Conservation (phyloP, 2,329 filamentous ascomycete genomes). For the Colletotrichum sp. region DNA sequence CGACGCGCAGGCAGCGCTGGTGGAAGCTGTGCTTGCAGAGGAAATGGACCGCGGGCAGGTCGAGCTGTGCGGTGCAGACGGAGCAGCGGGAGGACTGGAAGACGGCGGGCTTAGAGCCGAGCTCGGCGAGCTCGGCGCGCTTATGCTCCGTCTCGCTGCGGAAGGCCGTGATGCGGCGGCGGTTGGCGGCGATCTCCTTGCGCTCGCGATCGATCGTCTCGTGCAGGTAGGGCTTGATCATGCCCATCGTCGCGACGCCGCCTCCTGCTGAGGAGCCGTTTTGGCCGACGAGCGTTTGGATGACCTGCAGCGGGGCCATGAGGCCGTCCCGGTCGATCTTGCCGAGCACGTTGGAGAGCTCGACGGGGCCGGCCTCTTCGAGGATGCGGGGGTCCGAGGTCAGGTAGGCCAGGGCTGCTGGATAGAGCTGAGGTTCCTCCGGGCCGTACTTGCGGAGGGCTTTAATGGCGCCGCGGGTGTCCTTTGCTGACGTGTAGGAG, state of each 20-base stretch:
- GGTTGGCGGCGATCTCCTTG: slow-evolving; percentile 81
- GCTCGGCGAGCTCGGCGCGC: slow-evolving; percentile 76
- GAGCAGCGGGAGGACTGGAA: slow-evolving; percentile 92
- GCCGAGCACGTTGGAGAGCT: slow-evolving; percentile 78
- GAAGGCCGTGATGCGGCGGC: slow-evolving; percentile 82
- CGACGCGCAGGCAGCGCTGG: slow-evolving; percentile 75
- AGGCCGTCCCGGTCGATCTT: slow-evolving; percentile 90
- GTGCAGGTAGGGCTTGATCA: slow-evolving; percentile 91
- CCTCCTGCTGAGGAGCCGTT: slow-evolving; percentile 32
- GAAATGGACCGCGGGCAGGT: slow-evolving; percentile 93
- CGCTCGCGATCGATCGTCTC: slow-evolving; percentile 89
- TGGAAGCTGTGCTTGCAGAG: slow-evolving; percentile 98
- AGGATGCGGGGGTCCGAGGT: slow-evolving; percentile 83
- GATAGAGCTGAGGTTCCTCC: slow-evolving; percentile 89
- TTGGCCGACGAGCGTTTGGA: slow-evolving; percentile 82
- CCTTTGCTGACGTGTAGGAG: slow-evolving; percentile 90
- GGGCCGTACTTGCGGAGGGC: slow-evolving; percentile 91
- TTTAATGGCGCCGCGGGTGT: slow-evolving; percentile 88
- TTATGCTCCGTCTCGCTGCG: slow-evolving; percentile 83
- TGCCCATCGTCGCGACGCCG: slow-evolving; percentile 92
- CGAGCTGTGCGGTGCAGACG: slow-evolving; percentile 77
- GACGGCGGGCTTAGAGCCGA: slow-evolving; percentile 80
- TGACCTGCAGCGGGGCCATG: slow-evolving; percentile 95
- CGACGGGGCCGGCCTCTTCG: slow-evolving; percentile 81
- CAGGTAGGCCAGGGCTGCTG: slow-evolving; percentile 91